Base-by-base conservation (phyloP, 2,329 filamentous ascomycete genomes). In the Aspergillus ruber region DNA sequence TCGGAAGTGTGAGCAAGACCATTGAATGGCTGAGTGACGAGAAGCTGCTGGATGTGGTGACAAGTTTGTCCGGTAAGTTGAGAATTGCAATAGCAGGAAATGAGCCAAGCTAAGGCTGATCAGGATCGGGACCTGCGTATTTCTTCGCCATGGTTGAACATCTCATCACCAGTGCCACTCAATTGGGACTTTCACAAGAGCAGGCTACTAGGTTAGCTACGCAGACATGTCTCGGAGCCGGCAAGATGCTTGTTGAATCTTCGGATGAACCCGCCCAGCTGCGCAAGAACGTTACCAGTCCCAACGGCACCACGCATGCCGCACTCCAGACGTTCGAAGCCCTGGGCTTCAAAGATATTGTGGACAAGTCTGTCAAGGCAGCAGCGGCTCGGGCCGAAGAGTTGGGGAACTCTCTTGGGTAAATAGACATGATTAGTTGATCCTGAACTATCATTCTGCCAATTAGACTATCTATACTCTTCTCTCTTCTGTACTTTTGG, bases 101-200 rank as follows among this genome's bases (percentile, higher is more conserved):
- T 12, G 3, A n/a, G 15, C 17, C 7, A 35, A 43, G 42, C 44
- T 54, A 15, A 56, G 32, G 2, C 2, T 13, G 8, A 33, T 13
- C 17, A 66, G 64, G 64, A 45, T 66, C 64, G n/a, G 64, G 64
- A 9, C 64, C 64, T 4, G 64, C 64, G 6, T 66, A 66, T 42
- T 66, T 66, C 56, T 66, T 66, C 50, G 64, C 64, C 20, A 65
- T 66, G 63, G 64, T 66, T 15, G 64, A 66, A 44, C 63, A 66
- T 43, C 47, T 66, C 3, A 47, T 66, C 25, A 55, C 62, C 23
- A 66, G 63, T 44, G 63, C 63, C 4, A 66, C 61, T 3, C 57
- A 60, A 2, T 51, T 66, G 2, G 64, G 64, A 4, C 53, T 66
- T 5, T 52, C 63, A 0, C 48, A 59, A 39, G 64, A 66, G n/a